phyloP scores from a whole-genome alignment of 2,329 filamentous ascomycete genomes.

The Geosmithia putterillii region DNA sequence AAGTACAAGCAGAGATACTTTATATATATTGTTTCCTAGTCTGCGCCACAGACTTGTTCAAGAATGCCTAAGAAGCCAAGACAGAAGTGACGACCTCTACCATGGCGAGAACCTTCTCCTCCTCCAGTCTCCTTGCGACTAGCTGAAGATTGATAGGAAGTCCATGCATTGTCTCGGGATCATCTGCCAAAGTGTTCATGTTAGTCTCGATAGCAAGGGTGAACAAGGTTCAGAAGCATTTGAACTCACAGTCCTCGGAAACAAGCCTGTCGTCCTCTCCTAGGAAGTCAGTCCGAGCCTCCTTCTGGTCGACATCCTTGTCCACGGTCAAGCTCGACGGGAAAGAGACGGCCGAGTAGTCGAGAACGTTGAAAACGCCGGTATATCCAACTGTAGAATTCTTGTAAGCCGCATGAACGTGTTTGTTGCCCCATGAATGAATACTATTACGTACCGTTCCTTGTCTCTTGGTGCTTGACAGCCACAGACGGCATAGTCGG shows the following conservation, averaged over 20 bases:
- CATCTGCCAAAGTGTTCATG: too few species aligned
- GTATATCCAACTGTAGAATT: constrained; percentile 1
- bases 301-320: constrained; percentile 17
- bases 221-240: constrained; percentile 7
- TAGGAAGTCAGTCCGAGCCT: constrained; percentile 2
- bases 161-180: constrained; percentile 11
- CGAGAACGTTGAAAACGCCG: background rate
- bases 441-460: background rate
- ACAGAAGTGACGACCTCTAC: background rate
- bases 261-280: background rate
- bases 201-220: too few species aligned
- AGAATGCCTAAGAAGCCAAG: background rate
- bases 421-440: too few species aligned
- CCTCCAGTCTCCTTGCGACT: constrained; percentile 10
- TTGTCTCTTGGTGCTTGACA: background rate
- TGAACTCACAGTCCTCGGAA: background rate
- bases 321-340: constrained; percentile 15
- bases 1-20: too few species aligned
- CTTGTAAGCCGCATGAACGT: background rate
- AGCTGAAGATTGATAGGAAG: constrained; percentile 12
- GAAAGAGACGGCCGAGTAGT: constrained; percentile 3
- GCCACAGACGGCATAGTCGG: background rate
- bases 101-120: constrained; percentile 16
- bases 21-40: too few species aligned
- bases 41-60: too few species aligned